phyloP scores from a whole-genome alignment of 768 basidiomycete species.

The Melanogaster broomeanus region DNA sequence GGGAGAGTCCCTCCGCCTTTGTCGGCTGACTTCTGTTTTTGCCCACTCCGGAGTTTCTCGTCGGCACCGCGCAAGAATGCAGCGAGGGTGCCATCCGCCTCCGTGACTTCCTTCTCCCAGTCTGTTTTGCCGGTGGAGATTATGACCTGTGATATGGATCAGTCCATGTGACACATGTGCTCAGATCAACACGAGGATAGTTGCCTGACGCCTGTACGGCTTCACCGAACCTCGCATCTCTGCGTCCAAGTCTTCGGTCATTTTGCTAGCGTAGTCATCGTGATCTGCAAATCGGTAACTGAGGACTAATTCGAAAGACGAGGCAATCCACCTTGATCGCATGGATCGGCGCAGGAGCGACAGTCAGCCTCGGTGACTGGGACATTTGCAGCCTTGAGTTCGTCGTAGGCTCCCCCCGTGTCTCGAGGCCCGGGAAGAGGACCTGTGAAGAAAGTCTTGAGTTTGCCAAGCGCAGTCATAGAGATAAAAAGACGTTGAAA shows the following conservation, averaged over 20 bases:
- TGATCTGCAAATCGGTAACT: slow-evolving; percentile 49
- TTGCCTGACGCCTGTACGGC: slow-evolving; percentile 80
- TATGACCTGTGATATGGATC: slow-evolving; percentile 54
- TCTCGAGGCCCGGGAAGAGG: slow-evolving; percentile 31
- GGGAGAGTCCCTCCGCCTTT: slow-evolving; percentile 14
- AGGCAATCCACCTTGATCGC: slow-evolving; percentile 58
- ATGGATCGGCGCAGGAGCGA: slow-evolving; percentile 74
- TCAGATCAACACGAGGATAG: slow-evolving; percentile 7
- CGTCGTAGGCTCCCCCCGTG: slow-evolving; percentile 42
- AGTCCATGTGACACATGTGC: background rate
- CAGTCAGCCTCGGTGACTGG: slow-evolving; percentile 72
- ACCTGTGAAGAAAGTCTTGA: slow-evolving; percentile 19
- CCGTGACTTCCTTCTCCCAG: slow-evolving; percentile 82
- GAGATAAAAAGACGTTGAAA: background rate
- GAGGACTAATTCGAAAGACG: slow-evolving; percentile 27
- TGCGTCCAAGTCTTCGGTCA: slow-evolving; percentile 77
- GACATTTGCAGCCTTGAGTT: slow-evolving; percentile 58
- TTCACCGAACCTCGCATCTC: slow-evolving; percentile 86
- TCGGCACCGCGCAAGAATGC: slow-evolving; percentile 43
- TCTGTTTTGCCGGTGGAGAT: slow-evolving; percentile 90
- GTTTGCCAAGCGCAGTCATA: slow-evolving; percentile 28
- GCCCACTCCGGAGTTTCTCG: slow-evolving; percentile 11
- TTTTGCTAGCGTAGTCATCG: slow-evolving; percentile 69
- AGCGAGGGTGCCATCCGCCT: slow-evolving; percentile 71
- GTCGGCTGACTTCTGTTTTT: background rate